Percentiles rank a stretch among this genome's conserved stretches.
These are phyloP conservation scores for Salix suchowensis DNA, from an alignment of 345 rosid species.

Conservation along the genomic window DNA sequence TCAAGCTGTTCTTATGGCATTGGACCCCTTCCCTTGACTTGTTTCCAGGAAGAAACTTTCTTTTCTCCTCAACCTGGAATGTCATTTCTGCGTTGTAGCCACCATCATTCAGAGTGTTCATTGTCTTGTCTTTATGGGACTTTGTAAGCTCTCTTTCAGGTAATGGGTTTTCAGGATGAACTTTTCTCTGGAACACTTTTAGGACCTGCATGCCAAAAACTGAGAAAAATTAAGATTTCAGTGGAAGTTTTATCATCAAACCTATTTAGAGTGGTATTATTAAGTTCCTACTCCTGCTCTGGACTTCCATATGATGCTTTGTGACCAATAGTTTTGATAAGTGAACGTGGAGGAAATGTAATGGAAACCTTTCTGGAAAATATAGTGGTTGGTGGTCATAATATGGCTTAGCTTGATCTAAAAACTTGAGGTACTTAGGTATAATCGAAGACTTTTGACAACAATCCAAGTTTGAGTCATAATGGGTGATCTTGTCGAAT, in stretches of 20 bases:
- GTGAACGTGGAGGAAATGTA: neutral
- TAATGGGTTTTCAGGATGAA: constrained; percentile 59
- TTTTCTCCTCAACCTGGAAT: constrained; percentile 24
- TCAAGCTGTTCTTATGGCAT: constrained; percentile 30
- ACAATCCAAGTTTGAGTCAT: neutral
- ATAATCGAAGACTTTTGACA: neutral
- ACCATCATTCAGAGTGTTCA: constrained; percentile 14
- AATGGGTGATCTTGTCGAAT: neutral
- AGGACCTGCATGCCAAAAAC: constrained; percentile 52
- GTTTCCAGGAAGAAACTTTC: constrained; percentile 22
- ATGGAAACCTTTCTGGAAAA: neutral
- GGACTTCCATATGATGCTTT: neutral
- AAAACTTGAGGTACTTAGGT: neutral
- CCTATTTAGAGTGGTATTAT: neutral
- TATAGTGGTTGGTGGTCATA: neutral
- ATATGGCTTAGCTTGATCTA: neutral
- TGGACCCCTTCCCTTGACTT: constrained; percentile 27
- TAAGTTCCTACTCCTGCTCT: neutral
- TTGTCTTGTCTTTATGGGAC: constrained; percentile 18
- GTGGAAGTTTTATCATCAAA: neutral
- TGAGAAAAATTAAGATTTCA: neutral
- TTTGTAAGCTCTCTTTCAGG: constrained; percentile 26
- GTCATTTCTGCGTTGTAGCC: constrained; percentile 18
- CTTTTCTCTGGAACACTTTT: constrained; percentile 62
- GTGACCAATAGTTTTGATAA: neutral